Evolutionary conservation across 2,329 filamentous ascomycete species (phyloP), one percentile per base, ranked within the genome.

Genomic region (Helotiales sp.): DNA sequence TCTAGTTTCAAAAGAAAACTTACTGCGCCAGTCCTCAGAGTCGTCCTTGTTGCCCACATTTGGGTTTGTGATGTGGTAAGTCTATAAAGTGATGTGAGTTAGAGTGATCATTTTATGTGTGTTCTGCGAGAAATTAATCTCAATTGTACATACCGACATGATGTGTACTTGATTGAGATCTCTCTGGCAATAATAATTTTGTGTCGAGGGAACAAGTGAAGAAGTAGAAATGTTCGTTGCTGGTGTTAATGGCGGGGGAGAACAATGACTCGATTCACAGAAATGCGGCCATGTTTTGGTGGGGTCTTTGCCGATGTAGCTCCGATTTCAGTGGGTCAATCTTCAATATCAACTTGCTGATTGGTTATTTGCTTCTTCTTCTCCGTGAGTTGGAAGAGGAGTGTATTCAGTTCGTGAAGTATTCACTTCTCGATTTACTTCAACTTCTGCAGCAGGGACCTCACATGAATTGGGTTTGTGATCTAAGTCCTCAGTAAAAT

Each of bases 11-110:
- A 2, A 22, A 20, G 15, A 3, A 26, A 28, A 28, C 88, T 72
- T 85, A 95, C 92, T 92, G 83, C 92, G 87, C 88, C 91, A 94
- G 78, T 96, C 92, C 80, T 96, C 92, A 66, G 91, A 87, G 70
- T 88, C 85, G 61, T 83, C 83, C 79, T 87, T 88, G 80, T 94
- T 91, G 74, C 92, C 92, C 73, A 94, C 89, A 79, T 91, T 88
- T 74, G 90, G 88, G 79, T 95, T 94, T 77, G 91, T 86, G 74
- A 93, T 91, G 82, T 88, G 92, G 85, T 92, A 93, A 71, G 76
- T 77, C 85, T 89, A 73, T n/a, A 10, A 43, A 66, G 26, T 68
- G 17, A 55, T 10, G 52, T 55, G 68, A 74, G 70, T 74, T 70
- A 63, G 61, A 49, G 20, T 43, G 34, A 43, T 43, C 34, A 11